These are phyloP conservation scores for Aspergillus jensenii DNA, from an alignment of 2,329 filamentous ascomycete species.

Conservation along the genomic window DNA sequence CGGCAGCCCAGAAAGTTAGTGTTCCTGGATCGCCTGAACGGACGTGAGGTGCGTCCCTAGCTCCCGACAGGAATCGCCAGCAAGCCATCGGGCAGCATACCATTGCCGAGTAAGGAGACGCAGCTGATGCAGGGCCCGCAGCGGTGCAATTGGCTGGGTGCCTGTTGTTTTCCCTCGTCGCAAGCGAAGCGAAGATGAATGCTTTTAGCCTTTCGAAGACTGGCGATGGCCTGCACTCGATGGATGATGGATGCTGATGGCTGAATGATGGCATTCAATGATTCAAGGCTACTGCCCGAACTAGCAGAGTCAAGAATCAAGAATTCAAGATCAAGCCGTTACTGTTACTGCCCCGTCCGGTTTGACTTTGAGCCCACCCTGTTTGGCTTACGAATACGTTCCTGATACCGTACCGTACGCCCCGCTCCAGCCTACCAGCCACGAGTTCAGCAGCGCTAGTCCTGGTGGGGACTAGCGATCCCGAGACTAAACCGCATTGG, in stretches of 20 bases:
- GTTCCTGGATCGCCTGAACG: not conserved
- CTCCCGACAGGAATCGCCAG: slow-evolving; percentile 4
- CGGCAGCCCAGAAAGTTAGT: not conserved
- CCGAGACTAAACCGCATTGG: slow-evolving; percentile 12
- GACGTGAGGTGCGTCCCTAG: not conserved
- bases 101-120: slow-evolving; percentile 3
- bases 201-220: no score
- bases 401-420: not conserved
- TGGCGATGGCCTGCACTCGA: no score
- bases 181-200: not conserved
- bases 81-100: slow-evolving; percentile 8
- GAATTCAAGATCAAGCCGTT: not conserved
- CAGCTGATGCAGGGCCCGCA: slow-evolving; percentile 10
- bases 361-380: not conserved
- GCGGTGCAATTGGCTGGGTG: not conserved
- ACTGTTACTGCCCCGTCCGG: not conserved
- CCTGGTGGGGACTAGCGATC: not conserved
- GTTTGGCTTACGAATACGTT: not conserved
- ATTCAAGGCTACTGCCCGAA: not conserved
- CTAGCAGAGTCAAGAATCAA: no score
- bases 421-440: not conserved
- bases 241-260: no score
- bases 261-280: no score
- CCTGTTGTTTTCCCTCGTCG: not conserved
- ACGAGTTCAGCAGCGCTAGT: not conserved